Percentiles rank a stretch among this genome's conserved stretches.
phyloP scores from a whole-genome alignment of 352 stramenopile genomes.

The Globisporangium rhizosaccharum region DNA sequence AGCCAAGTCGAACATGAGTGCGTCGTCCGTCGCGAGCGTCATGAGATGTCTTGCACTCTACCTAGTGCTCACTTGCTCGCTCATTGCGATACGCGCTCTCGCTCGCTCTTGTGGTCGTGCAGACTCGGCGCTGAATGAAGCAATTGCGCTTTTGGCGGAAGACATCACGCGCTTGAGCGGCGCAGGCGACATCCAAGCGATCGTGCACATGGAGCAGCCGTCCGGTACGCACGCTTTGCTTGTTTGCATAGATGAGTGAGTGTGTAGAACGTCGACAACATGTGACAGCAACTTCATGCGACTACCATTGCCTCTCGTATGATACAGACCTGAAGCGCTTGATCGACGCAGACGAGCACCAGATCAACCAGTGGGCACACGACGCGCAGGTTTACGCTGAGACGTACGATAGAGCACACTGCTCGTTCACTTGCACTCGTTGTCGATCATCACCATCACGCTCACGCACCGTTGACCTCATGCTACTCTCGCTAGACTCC shows the following conservation, averaged over 20 bases:
- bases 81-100: not conserved
- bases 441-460: not conserved
- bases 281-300: not conserved
- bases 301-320: too few relatives aligned
- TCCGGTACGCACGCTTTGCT: slow-evolving; percentile 20
- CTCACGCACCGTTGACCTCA: not conserved
- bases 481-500: slow-evolving; percentile 22
- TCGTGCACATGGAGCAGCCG: slow-evolving; percentile 35
- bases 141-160: slow-evolving; percentile 41
- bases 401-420: slow-evolving; percentile 20
- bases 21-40: not conserved
- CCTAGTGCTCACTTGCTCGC: not conserved
- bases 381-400: slow-evolving; percentile 46
- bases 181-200: slow-evolving; percentile 28
- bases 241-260: not conserved
- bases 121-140: slow-evolving; percentile 44
- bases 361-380: slow-evolving; percentile 43
- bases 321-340: slow-evolving; percentile 38
- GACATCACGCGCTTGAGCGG: slow-evolving; percentile 52
- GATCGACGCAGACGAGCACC: slow-evolving; percentile 40
- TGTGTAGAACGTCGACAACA: too few relatives aligned
- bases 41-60: not conserved
- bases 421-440: not conserved
- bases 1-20: slow-evolving; percentile 42
- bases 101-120: not conserved